Conservation (phyloP, 306 rosid genomes). For the Luffa aegyptiaca region DNA sequence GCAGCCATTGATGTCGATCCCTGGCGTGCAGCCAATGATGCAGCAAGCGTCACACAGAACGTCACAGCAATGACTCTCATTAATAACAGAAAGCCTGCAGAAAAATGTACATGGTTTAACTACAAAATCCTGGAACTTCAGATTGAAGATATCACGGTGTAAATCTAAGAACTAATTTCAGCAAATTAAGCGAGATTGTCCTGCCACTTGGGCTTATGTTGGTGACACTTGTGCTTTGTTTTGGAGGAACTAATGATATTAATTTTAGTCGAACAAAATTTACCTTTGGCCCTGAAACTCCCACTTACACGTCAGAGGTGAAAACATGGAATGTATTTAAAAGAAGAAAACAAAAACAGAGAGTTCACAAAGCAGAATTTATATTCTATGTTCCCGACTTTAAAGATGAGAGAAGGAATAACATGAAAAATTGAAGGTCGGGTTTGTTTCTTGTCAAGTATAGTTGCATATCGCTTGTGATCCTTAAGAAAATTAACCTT, state of each 20-base stretch:
- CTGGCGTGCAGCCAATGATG: slow-evolving; percentile 81
- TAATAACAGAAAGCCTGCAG: slow-evolving; percentile 68
- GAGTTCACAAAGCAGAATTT: neutral
- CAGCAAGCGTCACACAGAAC: slow-evolving; percentile 87
- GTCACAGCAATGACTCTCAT: slow-evolving; percentile 93
- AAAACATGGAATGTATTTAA: neutral
- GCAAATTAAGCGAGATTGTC: neutral
- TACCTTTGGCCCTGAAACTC: neutral
- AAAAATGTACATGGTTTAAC: neutral
- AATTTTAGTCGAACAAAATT: neutral
- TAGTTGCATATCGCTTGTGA: neutral
- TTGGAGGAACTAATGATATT: neutral
- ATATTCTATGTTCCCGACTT: neutral
- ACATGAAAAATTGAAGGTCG: neutral
- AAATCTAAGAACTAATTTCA: neutral
- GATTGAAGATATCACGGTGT: neutral
- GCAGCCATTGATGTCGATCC: slow-evolving; percentile 95
- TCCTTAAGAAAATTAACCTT: neutral
- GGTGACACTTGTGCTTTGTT: neutral
- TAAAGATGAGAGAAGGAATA: neutral
- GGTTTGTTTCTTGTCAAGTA: neutral
- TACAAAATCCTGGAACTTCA: neutral
- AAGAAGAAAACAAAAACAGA: neutral
- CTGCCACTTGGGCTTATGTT: neutral
- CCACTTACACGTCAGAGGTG: neutral